A percentile compares a stretch with the other conserved stretches of the same genome.
Evolutionary conservation across 768 basidiomycete species (phyloP).

Genomic region (Saitozyma sp.): DNA sequence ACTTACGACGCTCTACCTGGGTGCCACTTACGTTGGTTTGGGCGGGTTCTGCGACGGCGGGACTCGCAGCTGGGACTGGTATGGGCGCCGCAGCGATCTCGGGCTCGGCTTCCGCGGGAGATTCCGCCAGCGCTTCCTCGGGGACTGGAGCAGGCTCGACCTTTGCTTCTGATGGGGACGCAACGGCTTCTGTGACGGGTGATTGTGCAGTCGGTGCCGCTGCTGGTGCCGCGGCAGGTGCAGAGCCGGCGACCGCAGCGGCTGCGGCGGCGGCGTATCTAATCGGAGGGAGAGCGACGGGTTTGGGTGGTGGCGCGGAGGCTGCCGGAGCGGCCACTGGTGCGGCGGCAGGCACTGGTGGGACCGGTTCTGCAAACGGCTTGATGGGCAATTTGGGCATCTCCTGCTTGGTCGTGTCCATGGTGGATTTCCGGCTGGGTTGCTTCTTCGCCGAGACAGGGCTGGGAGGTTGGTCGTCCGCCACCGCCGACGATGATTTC

Average conservation of each 20-base stretch:
- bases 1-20: not conserved
- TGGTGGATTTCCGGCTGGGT: conserved; percentile 44
- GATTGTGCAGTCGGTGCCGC: conserved; percentile 10
- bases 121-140: not conserved
- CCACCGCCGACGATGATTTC: conserved; percentile 14
- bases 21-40: conserved; percentile 26
- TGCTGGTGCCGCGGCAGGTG: conserved; percentile 24
- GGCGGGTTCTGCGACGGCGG: conserved; percentile 4
- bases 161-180: not conserved
- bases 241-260: conserved; percentile 55
- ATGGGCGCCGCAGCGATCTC: too few relatives aligned
- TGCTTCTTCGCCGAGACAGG: conserved; percentile 47
- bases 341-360: conserved; percentile 73
- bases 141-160: conserved; percentile 9
- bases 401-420: conserved; percentile 35
- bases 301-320: conserved; percentile 22
- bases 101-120: too few relatives aligned
- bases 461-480: conserved; percentile 38
- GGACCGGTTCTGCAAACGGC: conserved; percentile 57
- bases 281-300: conserved; percentile 65
- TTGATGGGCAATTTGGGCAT: conserved; percentile 57
- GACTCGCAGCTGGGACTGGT: too few relatives aligned
- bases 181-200: not conserved
- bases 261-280: conserved; percentile 92
- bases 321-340: conserved; percentile 73